Base-by-base conservation (phyloP, 768 basidiomycete genomes). In the Tylopilus vinaceipallidus region DNA sequence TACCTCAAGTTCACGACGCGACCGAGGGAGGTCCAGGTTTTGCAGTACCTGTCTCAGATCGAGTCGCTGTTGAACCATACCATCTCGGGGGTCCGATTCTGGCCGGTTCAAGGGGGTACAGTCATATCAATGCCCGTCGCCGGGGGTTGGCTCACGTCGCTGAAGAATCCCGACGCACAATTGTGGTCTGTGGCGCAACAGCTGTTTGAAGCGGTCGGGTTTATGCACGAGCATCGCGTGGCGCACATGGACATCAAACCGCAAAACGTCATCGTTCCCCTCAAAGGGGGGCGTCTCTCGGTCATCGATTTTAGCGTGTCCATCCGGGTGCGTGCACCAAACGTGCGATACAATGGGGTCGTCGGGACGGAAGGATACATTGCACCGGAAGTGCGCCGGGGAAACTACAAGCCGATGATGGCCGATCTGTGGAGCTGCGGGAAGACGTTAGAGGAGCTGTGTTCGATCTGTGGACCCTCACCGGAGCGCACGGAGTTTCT, bases 201-300 rank as follows among this genome's bases (percentile, higher is more conserved):
- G 27, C 45, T 51, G 9, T 3, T 51, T n/a, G 45, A 51, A 12
- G 50, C 32, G 4, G 38, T 51, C 6, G 19, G 23, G 4, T 51
- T 51, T 38, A 51, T 47, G 60, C 60, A 60, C 26, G 24, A 50
- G 19, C 41, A 64, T 26, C 13, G 24, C 1, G 35, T 60, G 2
- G 60, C 48, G 0, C 53, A 61, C 42, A 42, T 54, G 34, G 60
- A 62, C 17, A 24, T 62, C 14, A 61, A 62, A 3, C 38, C 38
- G 0, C 19, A 19, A 2, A 50, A 50, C 8, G n/a, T 47, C 4
- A 20, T 50, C 38, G 34, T 47, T 2, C 44, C 38, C 10, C 17
- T 24, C 2, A 30, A 27, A n/a, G 40, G 39, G 0, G 47, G 47
- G 39, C 27, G 12, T 12, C 27, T 29, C 27, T 29, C 27, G 12